Evolutionary conservation across 768 basidiomycete genomes (phyloP), one percentile per base, ranked within the genome.

Genomic region (Suillus subluteus): DNA sequence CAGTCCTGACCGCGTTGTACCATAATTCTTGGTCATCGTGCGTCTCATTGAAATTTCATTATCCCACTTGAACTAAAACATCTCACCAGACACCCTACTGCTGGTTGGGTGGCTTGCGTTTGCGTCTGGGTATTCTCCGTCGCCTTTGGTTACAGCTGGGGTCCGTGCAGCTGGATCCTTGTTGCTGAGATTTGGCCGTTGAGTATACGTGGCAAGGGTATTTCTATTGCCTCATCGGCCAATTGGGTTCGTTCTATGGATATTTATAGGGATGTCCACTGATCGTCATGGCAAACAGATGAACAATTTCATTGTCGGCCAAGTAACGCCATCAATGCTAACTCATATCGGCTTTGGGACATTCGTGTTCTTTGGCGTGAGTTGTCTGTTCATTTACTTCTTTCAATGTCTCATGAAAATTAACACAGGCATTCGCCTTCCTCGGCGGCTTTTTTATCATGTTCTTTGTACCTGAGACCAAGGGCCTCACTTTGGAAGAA

Each of bases 111-210:
- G 23, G 89, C 90, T 1, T 90, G 88, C 67, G 84, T 77, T 5
- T 80, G 90, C 66, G 87, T 94, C 37, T 94, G 91, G 90, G 77
- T 91, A 61, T 92, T 91, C 73, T 85, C 91, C 26, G 86, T 89
- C 21, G 86, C 79, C 5, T 91, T 91, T 71, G 91, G 91, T 56
- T 92, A 91, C 71, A 88, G 87, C 65, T 94, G 91, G 91, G 91
- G 88, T 79, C 90, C 91, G 15, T 89, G 89, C 71, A 82, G 89
- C 13, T 93, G 91, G 91, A 90, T 92, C 75, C 78, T 92, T 48
- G 86, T 90, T 13, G 87, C 91, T 11, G 90, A 92, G 78, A 90
- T 90, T 61, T 90, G 87, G 87, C 88, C 89, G 16, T 74, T 91
- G 71, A 87, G 86, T 67, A 85, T 91, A 66, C 87, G 91, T 65